phyloP scores from a whole-genome alignment of 73 alveolate species.

The Paramecium bursaria region DNA sequence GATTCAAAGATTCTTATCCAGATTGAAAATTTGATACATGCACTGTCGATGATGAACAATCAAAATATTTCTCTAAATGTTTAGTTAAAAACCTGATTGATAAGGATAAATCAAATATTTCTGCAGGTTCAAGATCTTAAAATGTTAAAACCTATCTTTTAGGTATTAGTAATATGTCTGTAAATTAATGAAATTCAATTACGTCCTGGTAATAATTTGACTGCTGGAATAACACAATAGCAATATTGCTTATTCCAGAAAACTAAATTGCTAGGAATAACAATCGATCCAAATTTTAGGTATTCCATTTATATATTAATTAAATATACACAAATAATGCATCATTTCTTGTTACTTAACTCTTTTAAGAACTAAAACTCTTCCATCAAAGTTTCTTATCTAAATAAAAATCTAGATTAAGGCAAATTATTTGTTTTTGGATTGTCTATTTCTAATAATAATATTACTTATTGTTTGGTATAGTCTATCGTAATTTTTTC shows the following conservation, averaged over 20 bases:
- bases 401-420: conserved; percentile 51
- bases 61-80: conserved; percentile 47
- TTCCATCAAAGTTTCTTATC: conserved; percentile 54
- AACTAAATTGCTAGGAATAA: conserved; percentile 28
- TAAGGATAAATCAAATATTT: conserved; percentile 37
- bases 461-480: conserved; percentile 22
- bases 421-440: conserved; percentile 55
- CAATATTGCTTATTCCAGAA: conserved; percentile 53
- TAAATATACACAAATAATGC: neutral
- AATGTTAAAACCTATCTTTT: conserved; percentile 34
- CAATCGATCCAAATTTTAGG: neutral
- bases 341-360: neutral
- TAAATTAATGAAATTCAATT: too few relatives aligned
- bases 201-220: conserved; percentile 52
- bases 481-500: conserved; percentile 25
- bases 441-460: neutral
- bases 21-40: too few relatives aligned
- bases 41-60: conserved; percentile 53
- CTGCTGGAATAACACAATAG: conserved; percentile 40
- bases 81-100: conserved; percentile 37
- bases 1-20: conserved; percentile 51
- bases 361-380: conserved; percentile 45
- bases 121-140: conserved; percentile 56
- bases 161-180: conserved; percentile 47
- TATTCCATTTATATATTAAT: conserved; percentile 29